Evolutionary conservation across 1,139 yeast species (phyloP), one percentile per base, ranked within the genome.

Genomic region (Nakaseomyces nivariensis): DNA sequence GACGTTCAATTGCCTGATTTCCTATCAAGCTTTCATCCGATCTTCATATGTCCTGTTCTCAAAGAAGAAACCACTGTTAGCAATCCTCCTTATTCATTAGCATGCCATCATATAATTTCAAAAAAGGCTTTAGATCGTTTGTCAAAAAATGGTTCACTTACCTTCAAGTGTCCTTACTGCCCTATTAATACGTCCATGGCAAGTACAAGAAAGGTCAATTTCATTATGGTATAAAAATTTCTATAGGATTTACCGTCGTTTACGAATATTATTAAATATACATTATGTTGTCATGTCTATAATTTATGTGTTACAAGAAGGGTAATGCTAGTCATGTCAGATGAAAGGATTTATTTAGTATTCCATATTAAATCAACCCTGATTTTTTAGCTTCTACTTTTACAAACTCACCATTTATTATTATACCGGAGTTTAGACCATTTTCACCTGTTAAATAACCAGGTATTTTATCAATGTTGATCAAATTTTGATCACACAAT

Each of bases 1-100:
- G 85, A 78, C 53, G 73, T 79, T 38, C 73, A 74, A 32, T 64
- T 81, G 31, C 86, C 87, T 0, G 64, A 66, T 0, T 67, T 67
- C 33, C 64, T 78, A 46, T 72, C 71, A 46, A 66, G 74, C 51
- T 85, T 81, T 67, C 97, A 89, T 66, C 87, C 95, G 0, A 81
- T 89, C 3, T 89, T 88, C 66, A 89, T 88, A 4, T 89, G 97
- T 64, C 97, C 97, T 0, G 90, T 89, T 1, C 78, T 92, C 6
- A 85, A 87, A 64, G 96, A 88, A 58, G 96, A 90, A 60, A 76
- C 86, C 0, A 79, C 84, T 0, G 64, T 62, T 10, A 68, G 62
- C 10, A 81, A 81, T 57, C 84, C 85, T 3, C 83, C 87, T 1
- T 73, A 74, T 71, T 73, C 80, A 51, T 66, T 82, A 37, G 82